Percentiles rank a stretch among this genome's conserved stretches.
phyloP scores from a whole-genome alignment of 306 rosid species.

The peach (Prunus persica) region Prunus_persica_NCBIv2 NC_034011.1:21709501-21710000 shows the following conservation, averaged over 20 bases:
- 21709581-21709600: neutral
- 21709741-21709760: neutral
- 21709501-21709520: neutral
- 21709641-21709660: neutral
- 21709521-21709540: neutral
- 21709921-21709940: slow-evolving; percentile 29
- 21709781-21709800: neutral
- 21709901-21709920: slow-evolving; percentile 41
- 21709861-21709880: neutral
- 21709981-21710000: slow-evolving; percentile 65
- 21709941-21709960: slow-evolving; percentile 21
- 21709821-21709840: neutral
- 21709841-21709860: slow-evolving; percentile 6
- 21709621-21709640: neutral
- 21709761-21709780: slow-evolving; percentile 8
- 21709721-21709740: neutral
- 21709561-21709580: slow-evolving; percentile 3
- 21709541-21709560: neutral
- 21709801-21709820: neutral
- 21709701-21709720: neutral
- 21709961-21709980: slow-evolving; percentile 46
- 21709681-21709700: neutral
- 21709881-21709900: neutral
- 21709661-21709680: neutral
- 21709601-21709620: neutral